Percentiles rank a stretch among this genome's conserved stretches.
phyloP scores from a whole-genome alignment of 805 yeast species.

The Wickerhamiella brachini region DNA sequence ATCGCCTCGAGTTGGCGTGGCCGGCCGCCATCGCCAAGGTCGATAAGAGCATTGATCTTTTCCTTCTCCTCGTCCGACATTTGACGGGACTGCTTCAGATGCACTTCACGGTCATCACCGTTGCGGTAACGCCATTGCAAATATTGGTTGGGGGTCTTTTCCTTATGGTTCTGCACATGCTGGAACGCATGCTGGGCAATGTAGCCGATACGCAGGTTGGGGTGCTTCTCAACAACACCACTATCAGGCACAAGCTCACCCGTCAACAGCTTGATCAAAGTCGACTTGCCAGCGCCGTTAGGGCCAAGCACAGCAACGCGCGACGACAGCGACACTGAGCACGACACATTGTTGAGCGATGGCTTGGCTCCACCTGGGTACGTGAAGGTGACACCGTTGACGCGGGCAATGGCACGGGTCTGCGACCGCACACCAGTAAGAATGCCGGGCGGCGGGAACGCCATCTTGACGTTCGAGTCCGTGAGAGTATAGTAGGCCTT shows the following conservation, averaged over 20 bases:
- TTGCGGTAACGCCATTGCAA: slow-evolving; percentile 96
- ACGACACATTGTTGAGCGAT: slow-evolving; percentile 77
- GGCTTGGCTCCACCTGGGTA: slow-evolving; percentile 98
- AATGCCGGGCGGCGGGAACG: slow-evolving; percentile 99
- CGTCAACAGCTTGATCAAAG: slow-evolving; percentile 95
- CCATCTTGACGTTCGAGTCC: slow-evolving; percentile 93
- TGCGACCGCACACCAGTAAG: slow-evolving; percentile 99
- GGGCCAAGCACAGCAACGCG: slow-evolving; percentile 99
- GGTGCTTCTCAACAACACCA: slow-evolving; percentile 95
- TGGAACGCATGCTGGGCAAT: slow-evolving; percentile 98
- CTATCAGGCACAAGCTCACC: slow-evolving; percentile 85
- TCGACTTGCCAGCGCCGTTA: slow-evolving; percentile 99
- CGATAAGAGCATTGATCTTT: slow-evolving; percentile 64
- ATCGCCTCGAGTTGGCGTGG: slow-evolving; percentile 82
- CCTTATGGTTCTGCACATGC: slow-evolving; percentile 94
- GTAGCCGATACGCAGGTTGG: slow-evolving; percentile 93
- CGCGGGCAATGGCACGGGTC: slow-evolving; percentile 99
- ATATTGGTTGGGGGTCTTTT: slow-evolving; percentile 94
- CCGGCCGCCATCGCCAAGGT: slow-evolving; percentile 75
- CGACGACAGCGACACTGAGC: slow-evolving; percentile 98
- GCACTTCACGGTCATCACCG: slow-evolving; percentile 96
- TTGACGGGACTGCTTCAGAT: slow-evolving; percentile 84
- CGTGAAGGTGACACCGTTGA: slow-evolving; percentile 94
- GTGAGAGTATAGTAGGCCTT: slow-evolving; percentile 97
- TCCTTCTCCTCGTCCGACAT: slow-evolving; percentile 65